A percentile compares a stretch with the other conserved stretches of the same genome.
Conservation (phyloP, 106 monocot genomes). For the Allium sativum region DNA sequence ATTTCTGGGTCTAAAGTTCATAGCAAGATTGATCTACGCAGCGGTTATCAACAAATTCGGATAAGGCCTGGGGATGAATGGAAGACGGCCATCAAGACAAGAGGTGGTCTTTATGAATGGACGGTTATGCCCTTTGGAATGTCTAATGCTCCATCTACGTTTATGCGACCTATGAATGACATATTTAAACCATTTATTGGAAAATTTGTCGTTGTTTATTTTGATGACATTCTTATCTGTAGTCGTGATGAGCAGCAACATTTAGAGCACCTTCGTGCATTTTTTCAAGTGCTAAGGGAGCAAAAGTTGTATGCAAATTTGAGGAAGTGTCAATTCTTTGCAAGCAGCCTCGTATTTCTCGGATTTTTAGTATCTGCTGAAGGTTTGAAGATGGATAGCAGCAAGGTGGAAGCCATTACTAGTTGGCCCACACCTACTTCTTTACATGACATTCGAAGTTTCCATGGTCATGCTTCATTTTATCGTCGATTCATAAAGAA, state of each 20-base stretch:
- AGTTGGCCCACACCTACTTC: neutral
- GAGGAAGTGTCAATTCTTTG: neutral
- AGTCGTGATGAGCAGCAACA: neutral
- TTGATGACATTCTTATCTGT: neutral
- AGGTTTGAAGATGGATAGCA: neutral
- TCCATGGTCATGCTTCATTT: conserved; percentile 4
- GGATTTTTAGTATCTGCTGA: neutral
- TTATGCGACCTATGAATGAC: neutral
- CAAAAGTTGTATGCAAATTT: neutral
- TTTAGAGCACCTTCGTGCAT: neutral
- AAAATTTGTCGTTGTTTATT: neutral
- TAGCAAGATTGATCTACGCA: neutral
- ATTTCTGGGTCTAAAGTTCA: neutral
- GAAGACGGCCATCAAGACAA: neutral
- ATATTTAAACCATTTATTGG: neutral
- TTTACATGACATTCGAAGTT: neutral
- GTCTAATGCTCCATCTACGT: neutral
- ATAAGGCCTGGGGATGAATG: neutral
- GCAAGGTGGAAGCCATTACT: neutral
- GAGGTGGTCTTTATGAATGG: neutral
- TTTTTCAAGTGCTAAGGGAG: neutral
- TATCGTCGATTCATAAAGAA: neutral
- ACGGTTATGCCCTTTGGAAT: neutral
- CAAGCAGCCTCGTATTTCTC: neutral
- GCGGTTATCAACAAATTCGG: neutral